phyloP scores from a whole-genome alignment of 1,139 yeast genomes.

The Wickerhamomyces sp. region DNA sequence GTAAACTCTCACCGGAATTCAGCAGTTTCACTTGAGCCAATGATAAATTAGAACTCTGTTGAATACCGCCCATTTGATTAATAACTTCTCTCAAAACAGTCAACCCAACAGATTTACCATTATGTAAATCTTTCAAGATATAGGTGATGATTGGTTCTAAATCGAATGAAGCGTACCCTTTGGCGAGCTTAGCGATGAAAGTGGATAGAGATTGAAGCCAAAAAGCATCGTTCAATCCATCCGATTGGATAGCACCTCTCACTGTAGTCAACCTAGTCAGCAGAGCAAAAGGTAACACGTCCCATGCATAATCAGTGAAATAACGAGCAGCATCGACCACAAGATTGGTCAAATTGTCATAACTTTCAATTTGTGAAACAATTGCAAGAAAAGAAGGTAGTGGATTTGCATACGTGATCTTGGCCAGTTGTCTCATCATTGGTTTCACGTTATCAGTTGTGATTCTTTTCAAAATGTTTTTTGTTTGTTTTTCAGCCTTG shows the following conservation, averaged over 20 bases:
- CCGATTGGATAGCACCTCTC: constrained; percentile 62
- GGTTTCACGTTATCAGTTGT: constrained; percentile 80
- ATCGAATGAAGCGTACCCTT: constrained; percentile 47
- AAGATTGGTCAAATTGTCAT: constrained; percentile 76
- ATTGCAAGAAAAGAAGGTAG: constrained; percentile 65
- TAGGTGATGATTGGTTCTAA: constrained; percentile 53
- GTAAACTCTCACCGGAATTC: constrained; percentile 59
- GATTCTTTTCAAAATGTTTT: constrained; percentile 72
- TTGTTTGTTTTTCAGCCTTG: constrained; percentile 77
- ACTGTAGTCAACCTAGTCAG: constrained; percentile 68
- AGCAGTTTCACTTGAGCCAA: constrained; percentile 60
- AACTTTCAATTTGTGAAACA: constrained; percentile 79
- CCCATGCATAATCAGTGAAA: constrained; percentile 82
- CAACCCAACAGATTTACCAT: constrained; percentile 58
- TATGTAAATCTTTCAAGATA: constrained; percentile 60
- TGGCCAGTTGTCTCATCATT: constrained; percentile 74
- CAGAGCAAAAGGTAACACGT: constrained; percentile 69
- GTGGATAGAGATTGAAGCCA: constrained; percentile 79
- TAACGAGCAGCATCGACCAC: constrained; percentile 79
- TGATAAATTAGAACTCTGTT: constrained; percentile 60
- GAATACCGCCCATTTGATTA: constrained; percentile 78
- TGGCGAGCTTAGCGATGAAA: constrained; percentile 62
- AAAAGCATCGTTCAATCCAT: constrained; percentile 76
- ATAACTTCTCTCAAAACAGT: constrained; percentile 67
- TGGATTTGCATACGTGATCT: constrained; percentile 77